Evolutionary conservation across 768 basidiomycete genomes (phyloP), one percentile per base, ranked within the genome.

Genomic region (Ramaria sp.): DNA sequence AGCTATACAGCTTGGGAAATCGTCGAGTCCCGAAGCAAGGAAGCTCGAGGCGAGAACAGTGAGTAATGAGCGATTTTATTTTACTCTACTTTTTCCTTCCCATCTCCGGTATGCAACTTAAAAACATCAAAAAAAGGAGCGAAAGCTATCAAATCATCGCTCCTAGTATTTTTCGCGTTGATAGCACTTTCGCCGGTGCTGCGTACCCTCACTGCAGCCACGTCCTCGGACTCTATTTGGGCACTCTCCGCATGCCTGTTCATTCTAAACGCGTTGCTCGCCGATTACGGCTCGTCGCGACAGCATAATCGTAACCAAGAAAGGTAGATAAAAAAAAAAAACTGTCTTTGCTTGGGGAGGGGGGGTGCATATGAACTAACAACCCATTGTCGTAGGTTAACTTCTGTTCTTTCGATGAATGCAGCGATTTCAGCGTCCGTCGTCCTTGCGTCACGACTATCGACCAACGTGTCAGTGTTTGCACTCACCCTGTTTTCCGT

Each of bases 171-270:
- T 63, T 77, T 96, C 22, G 79, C 88, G 6, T 76, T 99, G 57
- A 82, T 96, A 72, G 84, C 92, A 15, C 74, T 97, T 52, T 85
- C 93, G 3, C 96, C 96, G 13, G 87, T 97, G 9, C 72, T 98
- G 54, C 80, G 85, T 63, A 97, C 95, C 5, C 71, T 99, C 63
- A 95, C 92, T 27, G 87, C 89, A 37, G 90, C 94, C 24, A 97
- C 94, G 3, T 96, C 95, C 37, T 88, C 88, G 12, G 96, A 99
- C 66, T 92, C 92, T 27, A 94, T 98, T 59, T 97, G 92, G 92
- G 93, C 95, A 5, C 70, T 97, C 49, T 81, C 91, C n/a, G 88
- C 88, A 3, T 74, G 76, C 50, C 78, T 98, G 42, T 89, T 97
- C 67, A 71, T 80, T 50, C 71, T 96, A 37, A 91, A 94, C 65